Base-by-base conservation (phyloP, 2,329 filamentous ascomycete genomes). In the Penicillium expansum region DNA sequence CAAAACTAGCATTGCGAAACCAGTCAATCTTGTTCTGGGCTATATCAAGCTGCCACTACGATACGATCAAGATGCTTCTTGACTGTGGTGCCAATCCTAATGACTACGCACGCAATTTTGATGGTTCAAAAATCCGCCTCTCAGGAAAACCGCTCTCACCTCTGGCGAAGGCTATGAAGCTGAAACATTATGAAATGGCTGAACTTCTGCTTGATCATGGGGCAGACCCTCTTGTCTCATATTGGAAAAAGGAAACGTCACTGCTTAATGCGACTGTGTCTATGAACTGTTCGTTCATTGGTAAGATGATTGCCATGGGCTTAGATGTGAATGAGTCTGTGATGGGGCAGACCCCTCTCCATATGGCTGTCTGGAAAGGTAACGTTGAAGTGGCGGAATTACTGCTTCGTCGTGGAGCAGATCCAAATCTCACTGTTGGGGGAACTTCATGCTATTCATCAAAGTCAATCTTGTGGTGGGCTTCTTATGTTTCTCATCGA, bases 261-360 rank as follows among this genome's bases (percentile, higher is more conserved):
- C 8, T 48, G 5, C 5, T 54, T 7, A 22, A 48, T 18, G 52
- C 35, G 16, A 48, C 52, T 11, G 33, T 9, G 4, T 48, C 35
- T 11, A 39, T 27, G 42, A 38, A 24, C 2, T n/a, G n/a, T n/a
- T n/a, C n/a, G n/a, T n/a, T n/a, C n/a, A n/a, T n/a, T n/a, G n/a
- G n/a, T n/a, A n/a, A n/a, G n/a, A n/a, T n/a, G n/a, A n/a, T n/a
- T n/a, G n/a, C n/a, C n/a, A n/a, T n/a, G n/a, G n/a, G n/a, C n/a
- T n/a, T 54, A 16, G 52, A 54, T 20, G 52, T 54, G 14, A 49
- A 54, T 27, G 52, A 35, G 16, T 27, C 35, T n/a, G 22, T 42
- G 11, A 18, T 10, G 27, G 43, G 14, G 14, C 7, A 54, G 27
- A 48, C 20, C 11, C 13, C 51, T 30, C 44, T 54, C 3, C 33